Conservation (phyloP, 768 basidiomycete genomes). For the Naganishia vaughanmartiniae region DNA sequence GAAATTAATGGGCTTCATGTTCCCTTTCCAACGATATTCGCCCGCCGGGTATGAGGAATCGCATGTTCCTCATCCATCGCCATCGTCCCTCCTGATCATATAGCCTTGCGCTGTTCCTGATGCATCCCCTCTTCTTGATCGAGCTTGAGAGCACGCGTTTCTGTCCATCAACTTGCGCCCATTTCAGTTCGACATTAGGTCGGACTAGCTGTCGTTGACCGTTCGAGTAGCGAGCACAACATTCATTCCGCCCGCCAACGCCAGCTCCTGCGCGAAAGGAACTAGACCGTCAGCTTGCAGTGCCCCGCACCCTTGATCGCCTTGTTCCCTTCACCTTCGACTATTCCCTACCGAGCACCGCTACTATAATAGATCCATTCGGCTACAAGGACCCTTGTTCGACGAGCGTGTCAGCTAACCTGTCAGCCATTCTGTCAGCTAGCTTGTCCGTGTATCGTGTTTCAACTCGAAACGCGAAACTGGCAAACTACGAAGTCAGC, state of each 20-base stretch:
- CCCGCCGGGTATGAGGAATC: background rate
- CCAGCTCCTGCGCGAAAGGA: background rate
- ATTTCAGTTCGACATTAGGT: background rate
- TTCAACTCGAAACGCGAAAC: constrained; percentile 7
- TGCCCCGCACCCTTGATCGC: background rate
- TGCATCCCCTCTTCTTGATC: background rate
- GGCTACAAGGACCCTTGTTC: too few species aligned
- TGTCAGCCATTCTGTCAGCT: background rate
- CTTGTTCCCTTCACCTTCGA: background rate
- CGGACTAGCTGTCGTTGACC: background rate
- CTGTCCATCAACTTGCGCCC: too few species aligned
- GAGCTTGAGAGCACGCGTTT: too few species aligned
- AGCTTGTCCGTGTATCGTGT: background rate
- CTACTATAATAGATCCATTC: background rate
- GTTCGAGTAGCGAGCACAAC: background rate
- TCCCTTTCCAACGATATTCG: background rate
- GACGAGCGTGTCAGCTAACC: too few species aligned
- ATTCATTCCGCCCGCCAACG: background rate
- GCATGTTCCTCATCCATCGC: background rate
- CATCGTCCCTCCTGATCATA: background rate
- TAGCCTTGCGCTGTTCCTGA: background rate
- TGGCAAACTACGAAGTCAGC: background rate
- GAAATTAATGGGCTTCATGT: background rate
- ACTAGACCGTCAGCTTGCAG: background rate
- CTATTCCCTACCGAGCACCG: background rate